Evolutionary conservation across 2,329 filamentous ascomycete species (phyloP).

Genomic region (Chaetomiaceae sp.): DNA sequence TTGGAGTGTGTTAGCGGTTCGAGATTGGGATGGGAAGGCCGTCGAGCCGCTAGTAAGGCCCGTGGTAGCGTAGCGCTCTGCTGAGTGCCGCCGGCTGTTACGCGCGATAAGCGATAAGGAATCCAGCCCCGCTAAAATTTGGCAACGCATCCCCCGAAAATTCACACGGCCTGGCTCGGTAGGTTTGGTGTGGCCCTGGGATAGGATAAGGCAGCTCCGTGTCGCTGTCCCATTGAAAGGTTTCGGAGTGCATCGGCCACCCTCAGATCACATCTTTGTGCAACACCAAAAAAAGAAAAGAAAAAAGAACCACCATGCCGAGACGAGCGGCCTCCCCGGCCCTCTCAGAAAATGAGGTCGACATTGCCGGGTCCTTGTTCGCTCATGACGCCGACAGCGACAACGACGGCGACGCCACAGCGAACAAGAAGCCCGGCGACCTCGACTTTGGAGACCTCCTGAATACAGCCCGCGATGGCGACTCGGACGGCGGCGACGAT

Average conservation of each 20-base stretch:
- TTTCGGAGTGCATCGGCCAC: neutral
- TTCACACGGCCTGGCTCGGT: conserved; percentile 3
- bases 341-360: conserved; percentile 82
- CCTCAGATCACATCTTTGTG: conserved; percentile 2
- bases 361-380: conserved; percentile 78
- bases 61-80: no score
- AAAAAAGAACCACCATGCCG: conserved; percentile 64
- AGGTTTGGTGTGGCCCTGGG: no score
- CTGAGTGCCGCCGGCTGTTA: neutral
- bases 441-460: conserved; percentile 60
- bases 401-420: conserved; percentile 40
- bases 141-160: conserved; percentile 16
- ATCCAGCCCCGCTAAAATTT: conserved; percentile 26
- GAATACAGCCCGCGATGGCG: conserved; percentile 49
- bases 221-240: neutral
- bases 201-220: conserved; percentile 3
- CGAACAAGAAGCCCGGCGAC: conserved; percentile 40
- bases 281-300: no score
- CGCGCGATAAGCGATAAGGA: conserved; percentile 23
- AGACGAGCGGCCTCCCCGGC: conserved; percentile 73
- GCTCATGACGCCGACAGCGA: conserved; percentile 53
- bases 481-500: conserved; percentile 60
- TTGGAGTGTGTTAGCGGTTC: neutral
- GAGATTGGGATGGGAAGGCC: no score
- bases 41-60: no score